Base-by-base conservation (phyloP, 345 rosid genomes). In the Salix arbutifolia region DNA sequence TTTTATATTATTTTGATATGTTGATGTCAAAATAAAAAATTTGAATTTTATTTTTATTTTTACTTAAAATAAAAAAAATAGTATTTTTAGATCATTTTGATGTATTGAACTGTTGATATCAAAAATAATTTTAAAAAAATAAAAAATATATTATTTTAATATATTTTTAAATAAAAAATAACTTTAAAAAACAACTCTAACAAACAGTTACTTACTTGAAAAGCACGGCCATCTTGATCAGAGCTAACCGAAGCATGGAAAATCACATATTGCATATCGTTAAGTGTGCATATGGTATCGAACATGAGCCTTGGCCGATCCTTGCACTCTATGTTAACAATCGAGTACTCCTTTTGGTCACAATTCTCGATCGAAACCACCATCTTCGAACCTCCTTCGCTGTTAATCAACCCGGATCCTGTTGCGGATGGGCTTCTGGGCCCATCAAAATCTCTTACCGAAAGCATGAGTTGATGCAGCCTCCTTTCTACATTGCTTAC, bases 301-400 rank as follows among this genome's bases (percentile, higher is more conserved):
- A 93, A 93, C 96, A 91, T 86, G n/a, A 93, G 90, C 76, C 91
- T 83, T 1, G 85, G 86, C 56, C 96, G 78, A 72, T 93, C 97
- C 30, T 85, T 88, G 79, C 91, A 84, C 76, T 83, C 83, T 12
- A 93, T 84, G 69, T 84, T 93, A 50, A 93, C 90, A 0, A 90
- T 86, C 0, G 94, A 90, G 67, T 93, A 93, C 10, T 91, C 87
- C 64, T 85, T 90, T 38, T 91, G 90, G 17, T 83, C 88, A 28
- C 96, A 93, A 18, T 87, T 88, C 67, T 90, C 96, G 0, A 93
- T 83, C 2, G 80, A 56, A 53, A 89, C 94, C 8, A 71, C 70
- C 17, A 79, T 79, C 65, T 81, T 85, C 69, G 78, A 77, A 67
- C 79, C 77, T 28, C 64, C 83, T 12, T 33, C 85, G 33, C 74